Evolutionary conservation across 768 basidiomycete genomes (phyloP), one percentile per base, ranked within the genome.

Genomic region (Xanthoconium purpureum): DNA sequence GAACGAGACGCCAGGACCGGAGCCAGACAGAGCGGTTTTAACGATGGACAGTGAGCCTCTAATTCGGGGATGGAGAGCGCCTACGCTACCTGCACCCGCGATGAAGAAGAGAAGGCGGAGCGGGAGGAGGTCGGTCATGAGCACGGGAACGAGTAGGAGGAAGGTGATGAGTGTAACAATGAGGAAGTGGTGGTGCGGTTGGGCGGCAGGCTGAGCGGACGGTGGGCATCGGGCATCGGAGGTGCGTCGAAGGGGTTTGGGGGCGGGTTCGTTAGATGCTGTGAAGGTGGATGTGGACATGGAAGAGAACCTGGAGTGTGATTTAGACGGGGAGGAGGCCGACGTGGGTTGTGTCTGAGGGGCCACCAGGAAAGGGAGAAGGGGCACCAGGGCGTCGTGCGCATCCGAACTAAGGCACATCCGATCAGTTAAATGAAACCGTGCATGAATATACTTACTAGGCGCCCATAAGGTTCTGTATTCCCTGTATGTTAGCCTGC

Each of bases 391-490:
- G 1, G 77, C 57, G 53, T 87, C 84, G 48, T 88, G 75, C 0
- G 72, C 63, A 61, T 92, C 91, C 9, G 88, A 80, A 4, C 89
- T 91, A 55, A 11, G 40, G 15, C 24, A 20, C 13, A 60, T 42
- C 32, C 14, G 5, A 42, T 56, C 12, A 48, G 38, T 33, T 15
- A 8, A 9, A 3, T 1, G 20, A 30, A 17, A 3, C 37, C 32
- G 7, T 5, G 7, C 11, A 35, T 2, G 11, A 29, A 14, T 12
- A n/a, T 20, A 63, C 89, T 60, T 71, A 93, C 89, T 86, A 74
- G 8, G 80, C 73, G 7, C 91, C 92, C 92, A 95, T 94, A 32
- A 95, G 80, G 61, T 95, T 95, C 67, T 95, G 94, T 30, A 95
- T 89, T 1, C 80, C 92, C 72, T 94, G 92, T 3, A 95, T 74